Evolutionary conservation across 2,329 filamentous ascomycete genomes (phyloP).

Genomic region (Cordyceps tenuipes): DNA sequence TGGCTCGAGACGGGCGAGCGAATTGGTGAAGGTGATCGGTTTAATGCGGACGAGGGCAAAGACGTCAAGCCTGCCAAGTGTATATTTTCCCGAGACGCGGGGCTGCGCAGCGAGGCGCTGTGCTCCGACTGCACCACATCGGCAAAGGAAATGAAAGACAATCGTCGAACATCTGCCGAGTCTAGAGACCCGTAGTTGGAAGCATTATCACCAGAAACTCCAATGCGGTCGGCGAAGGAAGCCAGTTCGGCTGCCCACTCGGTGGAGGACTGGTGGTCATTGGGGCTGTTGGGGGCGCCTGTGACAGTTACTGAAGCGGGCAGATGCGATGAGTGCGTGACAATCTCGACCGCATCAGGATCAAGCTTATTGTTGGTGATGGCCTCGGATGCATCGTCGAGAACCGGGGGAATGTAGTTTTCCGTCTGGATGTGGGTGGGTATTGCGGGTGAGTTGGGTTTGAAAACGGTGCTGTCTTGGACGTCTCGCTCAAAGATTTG

Average conservation of each 20-base stretch:
- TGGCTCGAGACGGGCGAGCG: constrained; percentile 70
- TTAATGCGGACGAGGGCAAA: constrained; percentile 40
- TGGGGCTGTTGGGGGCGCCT: constrained; percentile 29
- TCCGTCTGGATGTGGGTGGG: constrained; percentile 90
- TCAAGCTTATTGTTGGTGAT: constrained; percentile 82
- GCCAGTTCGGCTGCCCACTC: constrained; percentile 52
- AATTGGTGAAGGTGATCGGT: constrained; percentile 72
- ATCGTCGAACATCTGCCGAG: constrained; percentile 63
- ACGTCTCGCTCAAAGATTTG: constrained; percentile 94
- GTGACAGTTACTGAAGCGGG: constrained; percentile 63
- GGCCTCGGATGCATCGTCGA: constrained; percentile 84
- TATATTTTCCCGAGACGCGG: constrained; percentile 58
- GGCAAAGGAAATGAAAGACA: constrained; percentile 95
- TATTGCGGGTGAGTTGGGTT: constrained; percentile 73
- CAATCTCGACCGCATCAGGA: constrained; percentile 85
- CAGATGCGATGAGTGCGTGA: constrained; percentile 78
- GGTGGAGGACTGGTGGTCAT: constrained; percentile 33
- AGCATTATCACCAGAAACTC: constrained; percentile 47
- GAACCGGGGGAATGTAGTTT: constrained; percentile 83
- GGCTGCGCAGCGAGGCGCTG: constrained; percentile 42
- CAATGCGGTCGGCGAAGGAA: constrained; percentile 40
- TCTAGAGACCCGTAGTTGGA: constrained; percentile 75
- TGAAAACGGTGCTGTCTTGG: constrained; percentile 63
- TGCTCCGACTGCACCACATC: constrained; percentile 88
- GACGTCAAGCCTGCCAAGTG: constrained; percentile 61